phyloP scores from a whole-genome alignment of 2,329 filamentous ascomycete genomes.

The Ophiostoma sp. region DNA sequence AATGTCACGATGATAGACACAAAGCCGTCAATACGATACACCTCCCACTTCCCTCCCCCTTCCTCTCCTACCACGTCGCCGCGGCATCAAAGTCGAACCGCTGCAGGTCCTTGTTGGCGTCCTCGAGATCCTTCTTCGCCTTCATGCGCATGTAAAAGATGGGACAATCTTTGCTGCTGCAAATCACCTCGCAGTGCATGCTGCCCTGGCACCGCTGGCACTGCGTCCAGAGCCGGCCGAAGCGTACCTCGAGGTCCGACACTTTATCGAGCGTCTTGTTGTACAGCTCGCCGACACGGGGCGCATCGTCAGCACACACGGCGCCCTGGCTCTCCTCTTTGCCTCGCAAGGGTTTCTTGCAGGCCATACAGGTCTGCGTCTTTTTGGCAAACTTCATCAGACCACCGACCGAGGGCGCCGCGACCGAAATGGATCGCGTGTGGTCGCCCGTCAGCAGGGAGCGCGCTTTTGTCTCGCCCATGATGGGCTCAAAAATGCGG shows the following conservation, averaged over 20 bases:
- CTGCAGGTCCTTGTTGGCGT: slow-evolving; percentile 84
- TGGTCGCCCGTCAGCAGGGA: slow-evolving; percentile 88
- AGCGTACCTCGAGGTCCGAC: slow-evolving; percentile 88
- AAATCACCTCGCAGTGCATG: slow-evolving; percentile 98
- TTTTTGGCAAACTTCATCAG: slow-evolving; percentile 99
- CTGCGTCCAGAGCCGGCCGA: slow-evolving; percentile 93
- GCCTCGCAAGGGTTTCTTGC: slow-evolving; percentile 88
- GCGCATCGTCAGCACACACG: slow-evolving; percentile 82
- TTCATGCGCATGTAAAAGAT: slow-evolving; percentile 99
- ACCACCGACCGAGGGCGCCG: slow-evolving; percentile 85
- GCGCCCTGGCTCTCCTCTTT: slow-evolving; percentile 74
- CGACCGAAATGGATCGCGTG: slow-evolving; percentile 90
- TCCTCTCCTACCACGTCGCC: slow-evolving; percentile 53
- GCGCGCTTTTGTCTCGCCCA: slow-evolving; percentile 80
- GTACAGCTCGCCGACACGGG: slow-evolving; percentile 87
- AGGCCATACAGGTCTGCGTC: slow-evolving; percentile 97
- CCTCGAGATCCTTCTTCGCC: slow-evolving; percentile 97
- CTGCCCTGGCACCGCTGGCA: slow-evolving; percentile 97
- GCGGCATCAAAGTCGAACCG: slow-evolving; percentile 86
- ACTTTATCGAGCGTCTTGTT: slow-evolving; percentile 85
- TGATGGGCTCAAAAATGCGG: slow-evolving; percentile 95
- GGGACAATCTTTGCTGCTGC: slow-evolving; percentile 91
- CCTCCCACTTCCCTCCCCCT: not conserved
- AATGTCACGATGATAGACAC: not conserved
- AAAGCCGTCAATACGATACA: not conserved